Conservation (phyloP, 208 protist species). For the Acanthamoeba quina region DNA sequence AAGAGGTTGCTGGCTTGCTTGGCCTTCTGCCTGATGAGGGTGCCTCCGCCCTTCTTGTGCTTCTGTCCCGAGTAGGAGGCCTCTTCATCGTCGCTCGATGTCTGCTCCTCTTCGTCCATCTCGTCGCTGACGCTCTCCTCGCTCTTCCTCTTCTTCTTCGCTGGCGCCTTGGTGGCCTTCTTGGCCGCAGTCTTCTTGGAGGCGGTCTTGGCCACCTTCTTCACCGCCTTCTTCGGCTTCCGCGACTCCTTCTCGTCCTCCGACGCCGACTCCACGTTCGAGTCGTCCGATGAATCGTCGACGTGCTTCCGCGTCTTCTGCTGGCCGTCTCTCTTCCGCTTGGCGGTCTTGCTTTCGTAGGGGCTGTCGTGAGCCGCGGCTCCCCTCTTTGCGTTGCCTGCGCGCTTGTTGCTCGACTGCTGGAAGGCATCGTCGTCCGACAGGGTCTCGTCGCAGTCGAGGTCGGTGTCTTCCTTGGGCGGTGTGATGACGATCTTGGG, state of each 20-base stretch:
- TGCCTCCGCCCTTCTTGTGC: slow-evolving; percentile 15
- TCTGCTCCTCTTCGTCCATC: background rate
- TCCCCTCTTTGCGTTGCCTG: background rate
- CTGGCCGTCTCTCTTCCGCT: background rate
- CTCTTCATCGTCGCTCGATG: slow-evolving; percentile 13
- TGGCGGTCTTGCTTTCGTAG: slow-evolving; percentile 4
- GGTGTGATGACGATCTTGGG: slow-evolving; percentile 49
- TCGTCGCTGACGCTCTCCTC: slow-evolving; percentile 57
- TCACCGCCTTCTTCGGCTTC: background rate
- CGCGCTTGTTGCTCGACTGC: background rate
- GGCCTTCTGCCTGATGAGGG: slow-evolving; percentile 23
- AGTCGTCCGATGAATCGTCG: background rate
- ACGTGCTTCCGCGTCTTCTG: background rate
- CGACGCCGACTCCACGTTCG: background rate
- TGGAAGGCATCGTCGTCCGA: slow-evolving; percentile 40
- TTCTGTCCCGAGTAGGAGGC: background rate
- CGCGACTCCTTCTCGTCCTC: background rate
- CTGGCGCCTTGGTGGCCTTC: slow-evolving; percentile 16
- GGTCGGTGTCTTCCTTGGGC: slow-evolving; percentile 38
- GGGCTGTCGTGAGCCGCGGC: background rate
- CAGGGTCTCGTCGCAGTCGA: slow-evolving; percentile 1
- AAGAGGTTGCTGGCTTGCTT: slow-evolving; percentile 37
- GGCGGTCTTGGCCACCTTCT: slow-evolving; percentile 6
- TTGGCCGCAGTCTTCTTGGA: background rate
- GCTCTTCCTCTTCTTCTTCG: slow-evolving; percentile 18